A percentile compares a stretch with the other conserved stretches of the same genome.
These are phyloP conservation scores for Salix viminalis DNA, from an alignment of 345 rosid genomes.

Conservation along the genomic window DNA sequence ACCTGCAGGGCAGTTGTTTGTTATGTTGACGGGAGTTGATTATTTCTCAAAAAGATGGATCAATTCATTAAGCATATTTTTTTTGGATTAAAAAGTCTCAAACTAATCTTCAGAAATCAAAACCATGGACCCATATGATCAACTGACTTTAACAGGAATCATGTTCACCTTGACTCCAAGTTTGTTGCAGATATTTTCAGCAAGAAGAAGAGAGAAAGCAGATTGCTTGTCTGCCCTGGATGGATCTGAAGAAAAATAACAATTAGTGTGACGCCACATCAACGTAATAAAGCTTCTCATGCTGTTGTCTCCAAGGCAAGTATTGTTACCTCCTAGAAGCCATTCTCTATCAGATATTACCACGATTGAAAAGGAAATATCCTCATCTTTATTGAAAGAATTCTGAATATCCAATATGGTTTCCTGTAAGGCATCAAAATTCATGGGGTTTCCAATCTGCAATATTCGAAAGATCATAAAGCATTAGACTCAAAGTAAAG, in stretches of 20 bases:
- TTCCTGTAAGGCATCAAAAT: conserved; percentile 66
- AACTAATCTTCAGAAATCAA: neutral
- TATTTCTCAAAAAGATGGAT: neutral
- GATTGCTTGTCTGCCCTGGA: conserved; percentile 90
- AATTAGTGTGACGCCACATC: conserved; percentile 13
- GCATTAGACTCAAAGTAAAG: conserved; percentile 6
- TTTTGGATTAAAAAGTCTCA: neutral
- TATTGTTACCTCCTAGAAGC: conserved; percentile 67
- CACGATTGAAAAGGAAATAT: conserved; percentile 66
- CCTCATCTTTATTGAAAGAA: conserved; percentile 44
- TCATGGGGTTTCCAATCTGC: conserved; percentile 88
- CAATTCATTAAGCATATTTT: neutral
- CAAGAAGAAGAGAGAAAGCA: conserved; percentile 84
- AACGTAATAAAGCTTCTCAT: conserved; percentile 3
- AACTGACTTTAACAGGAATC: neutral
- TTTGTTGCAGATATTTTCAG: conserved; percentile 82
- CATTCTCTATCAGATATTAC: conserved; percentile 83
- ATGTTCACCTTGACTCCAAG: conserved; percentile 66
- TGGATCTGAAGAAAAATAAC: conserved; percentile 54
- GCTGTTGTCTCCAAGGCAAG: conserved; percentile 4
- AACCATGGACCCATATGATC: conserved; percentile 1
- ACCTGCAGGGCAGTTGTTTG: conserved; percentile 41
- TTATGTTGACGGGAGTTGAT: neutral
- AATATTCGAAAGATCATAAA: conserved; percentile 16
- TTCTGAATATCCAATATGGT: conserved; percentile 50